Base-by-base conservation (phyloP, 495 filamentous ascomycete genomes). In the Daldinia bambusicola region DNA sequence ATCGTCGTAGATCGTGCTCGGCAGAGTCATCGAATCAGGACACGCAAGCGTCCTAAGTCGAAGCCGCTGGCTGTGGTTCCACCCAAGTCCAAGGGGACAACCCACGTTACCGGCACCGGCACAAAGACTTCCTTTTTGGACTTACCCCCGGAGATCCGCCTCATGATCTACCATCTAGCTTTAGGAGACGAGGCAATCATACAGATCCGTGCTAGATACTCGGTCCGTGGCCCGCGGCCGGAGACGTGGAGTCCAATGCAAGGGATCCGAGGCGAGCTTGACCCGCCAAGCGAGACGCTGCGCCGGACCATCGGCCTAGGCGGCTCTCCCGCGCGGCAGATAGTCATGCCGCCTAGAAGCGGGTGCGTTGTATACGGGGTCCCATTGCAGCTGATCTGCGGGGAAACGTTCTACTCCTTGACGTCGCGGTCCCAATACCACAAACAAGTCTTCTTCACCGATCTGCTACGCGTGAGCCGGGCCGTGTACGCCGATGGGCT, bases 71-170 rank as follows among this genome's bases (percentile, higher is more conserved):
- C 57, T 4, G 30, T 41, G 22, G 14, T 52, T n/a, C 22, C 63
- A 1, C 2, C 55, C n/a, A 18, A 7, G 10, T 20, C 53, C 8
- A 18, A 16, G 12, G 8, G 14, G 32, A 34, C 38, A 6, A 0
- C 53, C 18, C 18, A 20, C 10, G 3, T 26, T 26, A 26, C 26
- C 26, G 26, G 26, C 32, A 18, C 34, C 38, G 16, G 36, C 18
- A 38, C 34, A 13, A 41, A 13, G 4, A 57, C 67, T 9, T 67
- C 67, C 30, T 74, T 74, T 30, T 59, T 74, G 6, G 58, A 70
- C 55, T 30, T 74, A 1, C 71, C 71, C 9, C 52, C 55, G 12
- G 67, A 71, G 59, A 63, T 71, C 57, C 71, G 71, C 43, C 58
- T 64, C 10, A 34, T 41, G 2, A 71, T 74, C 31, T 74, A 74